These are phyloP conservation scores for Fistulifera pelliculosa DNA, from an alignment of 108 stramenopile genomes.

Conservation along the genomic window DNA sequence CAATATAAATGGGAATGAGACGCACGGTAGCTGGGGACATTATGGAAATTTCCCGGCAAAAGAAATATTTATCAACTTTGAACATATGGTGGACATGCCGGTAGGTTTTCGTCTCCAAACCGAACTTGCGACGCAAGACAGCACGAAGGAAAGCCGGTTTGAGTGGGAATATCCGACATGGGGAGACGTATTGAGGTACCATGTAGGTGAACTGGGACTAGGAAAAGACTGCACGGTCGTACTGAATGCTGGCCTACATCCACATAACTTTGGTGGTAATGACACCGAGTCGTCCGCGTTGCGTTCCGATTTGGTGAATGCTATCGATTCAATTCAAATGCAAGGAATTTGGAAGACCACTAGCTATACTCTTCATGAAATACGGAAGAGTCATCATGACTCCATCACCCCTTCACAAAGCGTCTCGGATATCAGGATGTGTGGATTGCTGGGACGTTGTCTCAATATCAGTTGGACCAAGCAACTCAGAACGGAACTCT, in stretches of 20 bases:
- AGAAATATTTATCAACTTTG: too few relatives aligned
- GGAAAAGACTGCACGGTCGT: neutral
- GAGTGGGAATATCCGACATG: slow-evolving; percentile 5
- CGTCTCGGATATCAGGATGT: slow-evolving; percentile 1
- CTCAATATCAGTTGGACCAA: slow-evolving; percentile 8
- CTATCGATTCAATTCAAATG: neutral
- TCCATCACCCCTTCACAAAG: neutral
- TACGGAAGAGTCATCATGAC: neutral
- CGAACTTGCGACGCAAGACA: too few relatives aligned
- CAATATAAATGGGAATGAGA: slow-evolving; percentile 2
- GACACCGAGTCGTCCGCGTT: too few relatives aligned
- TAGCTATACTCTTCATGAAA: neutral
- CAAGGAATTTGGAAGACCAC: slow-evolving; percentile 13
- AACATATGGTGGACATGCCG: too few relatives aligned
- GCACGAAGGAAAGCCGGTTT: too few relatives aligned
- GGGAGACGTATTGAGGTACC: slow-evolving; percentile 3
- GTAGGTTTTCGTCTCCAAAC: too few relatives aligned
- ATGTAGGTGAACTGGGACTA: slow-evolving; percentile 4
- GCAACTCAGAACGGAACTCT: slow-evolving; percentile 3
- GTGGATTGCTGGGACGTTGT: slow-evolving; percentile 4
- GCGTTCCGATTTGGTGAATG: neutral
- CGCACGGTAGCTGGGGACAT: neutral
- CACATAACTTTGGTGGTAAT: slow-evolving; percentile 1
- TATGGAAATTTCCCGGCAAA: neutral
- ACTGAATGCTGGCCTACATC: slow-evolving; percentile 11